These are phyloP conservation scores for Monilinia aucupariae DNA, from an alignment of 2,329 filamentous ascomycete species.

Conservation along the genomic window DNA sequence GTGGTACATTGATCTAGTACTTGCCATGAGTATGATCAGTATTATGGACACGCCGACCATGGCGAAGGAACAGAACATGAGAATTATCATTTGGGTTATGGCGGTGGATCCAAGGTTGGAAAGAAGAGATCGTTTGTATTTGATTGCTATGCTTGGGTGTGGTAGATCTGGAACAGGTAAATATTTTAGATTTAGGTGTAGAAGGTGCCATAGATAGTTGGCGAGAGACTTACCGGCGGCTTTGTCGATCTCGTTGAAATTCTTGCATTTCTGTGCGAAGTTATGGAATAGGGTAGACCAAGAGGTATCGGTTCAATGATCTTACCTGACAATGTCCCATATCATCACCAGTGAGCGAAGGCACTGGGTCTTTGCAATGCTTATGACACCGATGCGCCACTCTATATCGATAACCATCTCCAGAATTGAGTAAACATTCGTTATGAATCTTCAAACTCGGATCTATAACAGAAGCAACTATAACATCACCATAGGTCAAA, in stretches of 20 bases:
- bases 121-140: conserved; percentile 25
- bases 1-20: background rate
- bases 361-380: conserved; percentile 23
- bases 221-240: conserved; percentile 15
- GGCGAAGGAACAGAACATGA: conserved; percentile 21
- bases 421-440: conserved; percentile 27
- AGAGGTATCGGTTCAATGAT: background rate
- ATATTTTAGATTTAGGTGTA: background rate
- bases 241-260: conserved; percentile 24
- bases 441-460: conserved; percentile 25
- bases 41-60: conserved; percentile 21
- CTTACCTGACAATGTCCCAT: conserved; percentile 25
- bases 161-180: conserved; percentile 16
- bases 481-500: conserved; percentile 26
- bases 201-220: background rate
- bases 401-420: conserved; percentile 24
- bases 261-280: conserved; percentile 21
- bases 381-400: conserved; percentile 25
- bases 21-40: conserved; percentile 16
- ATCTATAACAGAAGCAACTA: conserved; percentile 26
- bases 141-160: conserved; percentile 28
- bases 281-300: background rate
- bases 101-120: conserved; percentile 24
- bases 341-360: conserved; percentile 21
- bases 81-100: conserved; percentile 24